Conservation (phyloP, 2,329 filamentous ascomycete species). For the Colletotrichum aenigma region DNA sequence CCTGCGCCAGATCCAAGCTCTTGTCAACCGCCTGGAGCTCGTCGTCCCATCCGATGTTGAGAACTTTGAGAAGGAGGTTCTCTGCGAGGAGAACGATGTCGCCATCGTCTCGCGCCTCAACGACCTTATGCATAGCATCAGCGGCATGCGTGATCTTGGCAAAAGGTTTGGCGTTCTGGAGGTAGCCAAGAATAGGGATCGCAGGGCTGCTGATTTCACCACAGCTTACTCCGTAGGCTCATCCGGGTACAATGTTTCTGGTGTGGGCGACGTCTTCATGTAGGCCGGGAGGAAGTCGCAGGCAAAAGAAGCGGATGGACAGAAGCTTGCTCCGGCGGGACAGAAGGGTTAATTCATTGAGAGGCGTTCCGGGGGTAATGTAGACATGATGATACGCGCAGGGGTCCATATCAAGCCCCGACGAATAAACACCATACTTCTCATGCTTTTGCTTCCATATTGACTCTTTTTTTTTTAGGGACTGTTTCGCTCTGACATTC, state of each 20-base stretch:
- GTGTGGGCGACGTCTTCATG: constrained; percentile 28
- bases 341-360: background rate
- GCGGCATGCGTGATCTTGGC: constrained; percentile 74
- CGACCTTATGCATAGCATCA: constrained; percentile 74
- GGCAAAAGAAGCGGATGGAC: background rate
- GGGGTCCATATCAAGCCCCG: background rate
- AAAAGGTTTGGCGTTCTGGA: constrained; percentile 73
- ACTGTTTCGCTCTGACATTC: background rate
- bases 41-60: constrained; percentile 73
- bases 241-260: constrained; percentile 22
- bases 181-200: constrained; percentile 28
- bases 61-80: constrained; percentile 71
- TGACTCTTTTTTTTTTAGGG: background rate
- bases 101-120: constrained; percentile 78
- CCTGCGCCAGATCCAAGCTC: constrained; percentile 85
- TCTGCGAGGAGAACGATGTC: constrained; percentile 84
- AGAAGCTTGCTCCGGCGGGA: background rate
- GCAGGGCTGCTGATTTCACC: background rate
- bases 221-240: constrained; percentile 5
- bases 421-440: background rate
- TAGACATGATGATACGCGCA: constrained; percentile 14
- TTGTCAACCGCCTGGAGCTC: constrained; percentile 82
- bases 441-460: background rate
- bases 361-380: background rate
- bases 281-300: background rate